Base-by-base conservation (phyloP, 345 rosid genomes). In the Luvunga scandens region DNA sequence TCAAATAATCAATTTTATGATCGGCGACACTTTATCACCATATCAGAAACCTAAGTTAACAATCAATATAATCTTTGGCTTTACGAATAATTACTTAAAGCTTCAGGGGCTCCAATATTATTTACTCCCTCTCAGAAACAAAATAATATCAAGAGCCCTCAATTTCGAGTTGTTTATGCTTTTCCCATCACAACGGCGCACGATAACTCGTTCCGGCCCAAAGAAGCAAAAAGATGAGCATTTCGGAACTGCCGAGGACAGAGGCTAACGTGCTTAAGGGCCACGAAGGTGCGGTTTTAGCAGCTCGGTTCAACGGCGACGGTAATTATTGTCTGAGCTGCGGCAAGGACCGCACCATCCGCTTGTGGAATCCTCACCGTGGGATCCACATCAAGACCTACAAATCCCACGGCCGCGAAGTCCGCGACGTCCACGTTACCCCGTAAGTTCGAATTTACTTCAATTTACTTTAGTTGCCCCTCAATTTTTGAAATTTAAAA, bases 281-380 rank as follows among this genome's bases (percentile, higher is more conserved):
- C 2, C 98, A 93, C 72, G 98, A 90, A 69, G 98, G 98, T 2
- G 93, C 92, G 4, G 96, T 93, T 53, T 84, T 90, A 76, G 98
- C 93, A 3, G 94, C 98, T 61, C 87, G 99, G 69, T 96, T 94
- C 90, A 94, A 92, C 85, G 90, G 82, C 9, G 99, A 96, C 75
- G 98, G 98, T 0, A 94, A 96, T 84, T 96, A 94, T 80, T 92
- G 98, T 77, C 93, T 96, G 28, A 89, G 93, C 76, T 89, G 98
- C 78, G 98, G 98, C 33, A 96, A 96, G 83, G 98, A 96, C 86
- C 95, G 99, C 22, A 94, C 98, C n/a, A 92, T 94, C 66, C 98
- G 98, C 64, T 91, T 96, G 16, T 94, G 99, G 99, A 94, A 96
- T 64, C 99, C 99, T 16, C 98, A 96, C 92, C 97, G 97, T 21